Conservation (phyloP, 2,329 filamentous ascomycete species). For the Botrytis tulipae region DNA sequence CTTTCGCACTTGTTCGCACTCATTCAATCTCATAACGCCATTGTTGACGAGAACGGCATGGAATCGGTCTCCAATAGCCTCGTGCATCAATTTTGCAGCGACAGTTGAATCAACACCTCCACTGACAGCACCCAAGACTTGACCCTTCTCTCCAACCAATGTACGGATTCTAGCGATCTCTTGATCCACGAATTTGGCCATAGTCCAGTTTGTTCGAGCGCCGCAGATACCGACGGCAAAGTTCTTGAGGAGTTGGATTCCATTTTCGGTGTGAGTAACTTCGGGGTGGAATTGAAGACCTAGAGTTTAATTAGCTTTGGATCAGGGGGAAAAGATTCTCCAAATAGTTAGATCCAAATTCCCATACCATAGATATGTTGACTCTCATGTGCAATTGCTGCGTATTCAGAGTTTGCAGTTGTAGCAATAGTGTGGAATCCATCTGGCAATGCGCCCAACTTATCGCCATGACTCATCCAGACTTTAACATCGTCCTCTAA, state of each 20-base stretch:
- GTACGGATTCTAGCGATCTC: slow-evolving; percentile 79
- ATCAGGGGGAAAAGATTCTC: neutral
- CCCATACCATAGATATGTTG: slow-evolving; percentile 66
- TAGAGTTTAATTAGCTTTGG: neutral
- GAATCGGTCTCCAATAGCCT: slow-evolving; percentile 80
- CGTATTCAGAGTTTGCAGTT: slow-evolving; percentile 74
- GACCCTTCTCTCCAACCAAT: slow-evolving; percentile 76
- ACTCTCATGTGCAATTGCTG: slow-evolving; percentile 70
- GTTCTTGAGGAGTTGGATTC: slow-evolving; percentile 72
- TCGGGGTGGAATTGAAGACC: slow-evolving; percentile 55
- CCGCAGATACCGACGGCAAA: slow-evolving; percentile 82
- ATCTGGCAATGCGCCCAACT: slow-evolving; percentile 71
- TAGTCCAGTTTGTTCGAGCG: slow-evolving; percentile 75
- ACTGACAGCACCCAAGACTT: slow-evolving; percentile 75
- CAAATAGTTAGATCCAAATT: neutral
- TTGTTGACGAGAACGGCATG: slow-evolving; percentile 84
- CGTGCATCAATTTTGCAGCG: slow-evolving; percentile 67
- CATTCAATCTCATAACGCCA: slow-evolving; percentile 79
- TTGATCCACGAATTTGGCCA: slow-evolving; percentile 77
- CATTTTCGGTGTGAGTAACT: slow-evolving; percentile 58
- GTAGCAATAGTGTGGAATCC: slow-evolving; percentile 72
- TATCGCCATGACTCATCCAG: slow-evolving; percentile 90
- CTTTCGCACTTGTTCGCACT: slow-evolving; percentile 78
- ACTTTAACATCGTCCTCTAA: slow-evolving; percentile 68
- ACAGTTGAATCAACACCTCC: slow-evolving; percentile 23